Evolutionary conservation across 495 filamentous ascomycete species (phyloP), one percentile per base, ranked within the genome.

Genomic region (Umbilicaria muhlenbergii): DNA sequence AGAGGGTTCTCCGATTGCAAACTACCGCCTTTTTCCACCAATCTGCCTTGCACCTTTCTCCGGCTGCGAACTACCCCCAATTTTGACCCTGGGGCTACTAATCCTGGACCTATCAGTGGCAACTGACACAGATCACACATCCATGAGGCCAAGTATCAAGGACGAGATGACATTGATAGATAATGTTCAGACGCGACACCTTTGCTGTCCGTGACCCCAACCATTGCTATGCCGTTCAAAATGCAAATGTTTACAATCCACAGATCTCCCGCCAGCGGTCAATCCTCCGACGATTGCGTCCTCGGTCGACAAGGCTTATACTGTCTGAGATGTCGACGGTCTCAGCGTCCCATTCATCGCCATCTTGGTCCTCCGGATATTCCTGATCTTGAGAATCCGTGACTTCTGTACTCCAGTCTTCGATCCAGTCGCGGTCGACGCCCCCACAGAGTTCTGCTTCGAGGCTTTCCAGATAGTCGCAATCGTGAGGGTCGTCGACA

Each of bases 261-360:
- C 42, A 42, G 7, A 31, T 34, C 16, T 40, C 36, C 24, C 37
- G 32, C 42, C 42, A 49, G n/a, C 39, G 39, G 11, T 46, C 45
- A 31, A 54, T 54, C 11, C 39, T 34, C 39, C 15, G 21, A 13
- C 38, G 21, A 32, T 51, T 44, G 7, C 19, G 11, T n/a, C 28
- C 36, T 15, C 16, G 31, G 18, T 49, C 48, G 11, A 34, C 16
- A 31, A 21, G 6, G 38, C 51, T 49, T 17, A 45, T 33, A 34
- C 42, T 51, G 28, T 54, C 45, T 2, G 38, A 43, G n/a, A 54
- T 38, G 1, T 49, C 40, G 34, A 48, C 39, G 8, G 42, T 18
- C 32, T 28, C 12, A 16, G 35, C 41, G 11, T 46, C 46, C 41
- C 45, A 49, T 5, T 43, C 45, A 13, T 51, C 48, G 24, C 45